Percentiles rank a stretch among this genome's conserved stretches.
These are phyloP conservation scores for Trichoderma koningiopsis DNA, from an alignment of 2,329 filamentous ascomycete species.

Conservation along the genomic window DNA sequence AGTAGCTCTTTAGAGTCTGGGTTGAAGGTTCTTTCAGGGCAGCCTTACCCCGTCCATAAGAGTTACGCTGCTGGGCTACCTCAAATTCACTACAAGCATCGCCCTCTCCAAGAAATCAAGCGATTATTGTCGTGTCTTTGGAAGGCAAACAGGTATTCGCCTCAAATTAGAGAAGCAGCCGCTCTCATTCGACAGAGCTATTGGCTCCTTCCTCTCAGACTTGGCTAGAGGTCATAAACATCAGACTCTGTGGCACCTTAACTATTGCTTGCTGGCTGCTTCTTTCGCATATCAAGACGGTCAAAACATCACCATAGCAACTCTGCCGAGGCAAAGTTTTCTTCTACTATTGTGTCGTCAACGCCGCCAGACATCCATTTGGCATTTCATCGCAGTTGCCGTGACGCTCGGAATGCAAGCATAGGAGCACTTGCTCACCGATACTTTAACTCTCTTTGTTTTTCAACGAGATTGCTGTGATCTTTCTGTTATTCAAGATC, in stretches of 20 bases:
- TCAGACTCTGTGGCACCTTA: neutral
- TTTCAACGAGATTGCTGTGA: neutral
- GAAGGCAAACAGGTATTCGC: neutral
- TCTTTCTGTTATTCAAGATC: neutral
- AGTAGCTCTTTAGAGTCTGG: neutral
- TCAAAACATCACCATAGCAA: neutral
- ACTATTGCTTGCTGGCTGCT: neutral
- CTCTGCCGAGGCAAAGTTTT: neutral
- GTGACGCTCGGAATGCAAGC: neutral
- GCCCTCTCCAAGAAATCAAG: constrained; percentile 12
- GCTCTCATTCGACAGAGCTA: neutral
- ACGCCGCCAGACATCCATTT: neutral
- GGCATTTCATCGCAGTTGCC: neutral
- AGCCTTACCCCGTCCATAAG: constrained; percentile 13
- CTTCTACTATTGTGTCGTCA: neutral
- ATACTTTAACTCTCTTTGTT: neutral
- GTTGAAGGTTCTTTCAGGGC: constrained; percentile 15
- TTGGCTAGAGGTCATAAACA: neutral
- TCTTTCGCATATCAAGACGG: neutral
- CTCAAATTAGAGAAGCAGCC: neutral
- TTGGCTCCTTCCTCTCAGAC: constrained; percentile 13
- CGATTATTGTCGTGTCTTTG: neutral
- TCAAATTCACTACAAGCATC: neutral
- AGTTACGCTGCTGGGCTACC: constrained; percentile 1
- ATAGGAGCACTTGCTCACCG: neutral